Evolutionary conservation across 192 early-diverging fungal species (phyloP), one percentile per base, ranked within the genome.

Genomic region (Coemansia interrupta): DNA sequence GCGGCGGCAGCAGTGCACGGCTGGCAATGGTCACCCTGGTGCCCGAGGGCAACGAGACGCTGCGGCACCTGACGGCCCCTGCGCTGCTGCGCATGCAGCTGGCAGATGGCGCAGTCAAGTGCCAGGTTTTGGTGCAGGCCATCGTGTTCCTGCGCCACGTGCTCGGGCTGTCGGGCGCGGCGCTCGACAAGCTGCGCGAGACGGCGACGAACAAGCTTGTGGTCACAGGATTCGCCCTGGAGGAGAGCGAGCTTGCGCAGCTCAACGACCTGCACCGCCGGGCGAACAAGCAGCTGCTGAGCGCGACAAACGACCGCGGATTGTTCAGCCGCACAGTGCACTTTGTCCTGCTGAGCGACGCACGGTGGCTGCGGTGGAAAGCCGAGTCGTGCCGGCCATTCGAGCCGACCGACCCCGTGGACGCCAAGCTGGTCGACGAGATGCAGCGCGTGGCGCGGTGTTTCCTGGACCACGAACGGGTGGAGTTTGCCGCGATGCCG

Each of bases 101-200:
- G 17, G 70, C 76, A 12, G 95, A 98, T 58, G 76, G 86, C 8
- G 72, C 84, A 50, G 92, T 96, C 66, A 86, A 93, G 47, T 87
- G 91, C 40, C 90, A 91, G 59, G 83, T 97, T 7, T 73, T 97
- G 24, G 75, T 93, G 18, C 94, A 97, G 68, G 78, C 90, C 24
- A 68, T 92, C n/a, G 92, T 97, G n/a, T 77, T 92, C 9, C 71
- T 92, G 17, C 86, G 92, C 54, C 92, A 90, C 70, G 80, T 89
- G 1, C 64, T 84, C 43, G 67, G 73, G 20, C 75, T 87, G 53
- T 61, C 85, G 44, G 61, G 64, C 24, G 73, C 77, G 45, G 68
- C 77, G 18, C 56, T 84, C 19, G 59, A 75, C 13, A 69, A 66
- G 28, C 77, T 81, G 17, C 80, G 73, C 3, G 70, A 75, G 41